Evolutionary conservation across 2,329 filamentous ascomycete genomes (phyloP).

Genomic region (Fusarium globosum): DNA sequence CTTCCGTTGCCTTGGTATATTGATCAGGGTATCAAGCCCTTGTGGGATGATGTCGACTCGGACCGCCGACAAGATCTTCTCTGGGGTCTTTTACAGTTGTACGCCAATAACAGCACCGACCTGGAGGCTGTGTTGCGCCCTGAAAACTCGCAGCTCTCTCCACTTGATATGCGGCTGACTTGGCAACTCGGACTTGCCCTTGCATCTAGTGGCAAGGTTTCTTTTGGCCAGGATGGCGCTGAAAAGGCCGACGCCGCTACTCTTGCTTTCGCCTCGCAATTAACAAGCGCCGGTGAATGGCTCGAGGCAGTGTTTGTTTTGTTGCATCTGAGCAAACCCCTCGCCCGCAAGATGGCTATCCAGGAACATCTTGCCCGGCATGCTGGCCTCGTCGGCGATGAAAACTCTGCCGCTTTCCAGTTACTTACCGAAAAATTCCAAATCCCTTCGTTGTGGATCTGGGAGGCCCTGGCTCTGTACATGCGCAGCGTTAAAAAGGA

Average conservation of each 20-base stretch:
- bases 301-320: constrained; percentile 80
- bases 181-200: constrained; percentile 87
- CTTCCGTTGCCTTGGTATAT: constrained; percentile 78
- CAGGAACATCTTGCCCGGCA: constrained; percentile 81
- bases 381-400: constrained; percentile 72
- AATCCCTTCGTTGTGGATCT: constrained; percentile 83
- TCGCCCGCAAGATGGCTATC: constrained; percentile 72
- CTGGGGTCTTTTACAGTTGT: constrained; percentile 88
- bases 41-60: constrained; percentile 70
- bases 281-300: constrained; percentile 74
- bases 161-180: constrained; percentile 78
- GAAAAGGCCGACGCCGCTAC: constrained; percentile 75
- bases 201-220: constrained; percentile 60
- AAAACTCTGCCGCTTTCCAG: constrained; percentile 66
- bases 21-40: constrained; percentile 65
- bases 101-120: constrained; percentile 67
- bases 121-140: constrained; percentile 80
- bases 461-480: constrained; percentile 85
- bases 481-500: constrained; percentile 79
- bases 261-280: constrained; percentile 71
- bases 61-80: constrained; percentile 78
- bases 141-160: constrained; percentile 79
- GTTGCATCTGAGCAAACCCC: constrained; percentile 74
- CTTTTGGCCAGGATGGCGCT: constrained; percentile 64
- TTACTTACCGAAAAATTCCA: constrained; percentile 72